phyloP scores from a whole-genome alignment of 2,329 filamentous ascomycete genomes.

The Stemphylium vesicarium region DNA sequence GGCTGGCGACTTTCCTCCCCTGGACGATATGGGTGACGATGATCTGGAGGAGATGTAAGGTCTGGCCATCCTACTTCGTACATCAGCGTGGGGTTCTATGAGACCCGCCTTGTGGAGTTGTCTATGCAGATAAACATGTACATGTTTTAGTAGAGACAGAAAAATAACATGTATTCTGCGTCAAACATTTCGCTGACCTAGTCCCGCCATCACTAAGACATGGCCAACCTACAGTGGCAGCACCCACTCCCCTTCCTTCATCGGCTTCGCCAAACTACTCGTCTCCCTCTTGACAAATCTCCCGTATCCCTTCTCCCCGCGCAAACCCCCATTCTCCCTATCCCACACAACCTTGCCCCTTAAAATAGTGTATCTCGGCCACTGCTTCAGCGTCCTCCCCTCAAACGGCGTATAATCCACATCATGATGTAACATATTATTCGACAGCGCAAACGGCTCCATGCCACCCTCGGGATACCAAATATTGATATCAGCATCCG shows the following conservation, averaged over 20 bases:
- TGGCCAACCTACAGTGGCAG: conserved; percentile 19
- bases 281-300: conserved; percentile 56
- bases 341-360: conserved; percentile 66
- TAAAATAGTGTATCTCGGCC: conserved; percentile 67
- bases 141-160: no score
- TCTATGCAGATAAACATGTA: no score
- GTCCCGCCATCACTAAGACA: neutral
- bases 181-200: neutral
- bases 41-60: conserved; percentile 67
- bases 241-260: conserved; percentile 29
- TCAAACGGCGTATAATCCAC: conserved; percentile 70
- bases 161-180: no score
- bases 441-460: conserved; percentile 55
- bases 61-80: neutral
- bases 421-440: conserved; percentile 65
- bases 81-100: no score
- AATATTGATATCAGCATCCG: conserved; percentile 64
- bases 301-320: conserved; percentile 58
- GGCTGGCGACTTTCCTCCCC: conserved; percentile 71
- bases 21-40: conserved; percentile 58
- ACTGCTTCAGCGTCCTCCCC: conserved; percentile 62
- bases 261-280: conserved; percentile 48
- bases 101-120: no score
- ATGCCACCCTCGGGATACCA: conserved; percentile 53
- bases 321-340: conserved; percentile 58